Base-by-base conservation (phyloP, 352 stramenopile genomes). In the Pythium chondricola region DNA sequence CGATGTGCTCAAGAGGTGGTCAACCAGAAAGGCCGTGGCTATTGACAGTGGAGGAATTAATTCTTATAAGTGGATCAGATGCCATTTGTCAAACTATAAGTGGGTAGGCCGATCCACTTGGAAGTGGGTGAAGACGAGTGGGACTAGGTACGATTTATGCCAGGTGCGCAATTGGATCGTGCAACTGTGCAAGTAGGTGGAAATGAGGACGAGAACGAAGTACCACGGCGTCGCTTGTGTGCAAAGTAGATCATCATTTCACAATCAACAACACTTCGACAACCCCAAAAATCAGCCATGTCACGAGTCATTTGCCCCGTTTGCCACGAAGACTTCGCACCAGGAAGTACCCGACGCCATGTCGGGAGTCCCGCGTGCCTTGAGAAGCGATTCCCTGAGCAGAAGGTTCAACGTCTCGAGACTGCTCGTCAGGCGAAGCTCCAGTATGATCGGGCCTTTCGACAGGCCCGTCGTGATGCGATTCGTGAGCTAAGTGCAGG, bases 31-130 rank as follows among this genome's bases (percentile, higher is more conserved):
- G n/a, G n/a, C n/a, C n/a, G n/a, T n/a, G n/a, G n/a, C n/a, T n/a
- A n/a, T 29, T 44, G 8, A 33, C 8, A 33, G 6, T 6, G 6
- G 38, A 44, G 38, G 38, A 44, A 44, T 44, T 44, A 44, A 44
- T 44, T 26, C 14, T 32, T 44, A 18, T 31, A 32, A 44, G 38
- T 44, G 38, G 38, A 31, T 44, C 5, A 6, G 16, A 10, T 2
- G 4, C 21, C 4, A 17, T 44, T 44, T 44, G 38, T 44, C 20
- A 14, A 18, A 4, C 6, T n/a, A 10, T 20, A 44, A 44, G 38
- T 44, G 38, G 22, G 24, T 44, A 32, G 38, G 20, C 38, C 14
- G 31, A 44, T 20, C 22, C 38, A 44, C 38, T 44, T 44, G 38
- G 20, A 44, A 44, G 38, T 44, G 38, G 38, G 14, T 31, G 38